Conservation (phyloP, 202 grass and related monocot genomes). For the Saccharum hybrid region DNA sequence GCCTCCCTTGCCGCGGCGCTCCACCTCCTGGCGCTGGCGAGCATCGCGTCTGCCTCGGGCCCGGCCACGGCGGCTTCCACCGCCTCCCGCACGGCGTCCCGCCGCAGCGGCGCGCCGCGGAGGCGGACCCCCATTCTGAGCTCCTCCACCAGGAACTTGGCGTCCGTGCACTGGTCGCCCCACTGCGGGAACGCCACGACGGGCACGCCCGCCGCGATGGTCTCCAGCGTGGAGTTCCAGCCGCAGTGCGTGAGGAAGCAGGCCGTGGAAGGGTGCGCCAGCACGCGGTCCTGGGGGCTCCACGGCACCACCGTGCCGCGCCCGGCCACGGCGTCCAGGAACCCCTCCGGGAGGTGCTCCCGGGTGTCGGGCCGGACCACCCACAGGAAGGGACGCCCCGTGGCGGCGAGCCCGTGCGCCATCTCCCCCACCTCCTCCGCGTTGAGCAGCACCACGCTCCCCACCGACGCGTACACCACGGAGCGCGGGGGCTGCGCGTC, state of each 20-base stretch:
- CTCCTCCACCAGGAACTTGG: slow-evolving; percentile 66
- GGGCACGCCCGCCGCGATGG: slow-evolving; percentile 66
- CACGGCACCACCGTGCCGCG: slow-evolving; percentile 71
- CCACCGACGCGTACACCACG: slow-evolving; percentile 84
- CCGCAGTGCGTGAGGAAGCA: slow-evolving; percentile 87
- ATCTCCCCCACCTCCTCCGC: slow-evolving; percentile 63
- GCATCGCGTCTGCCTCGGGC: slow-evolving; percentile 37
- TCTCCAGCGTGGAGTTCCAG: slow-evolving; percentile 81
- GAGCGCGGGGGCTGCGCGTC: slow-evolving; percentile 51
- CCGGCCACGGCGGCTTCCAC: slow-evolving; percentile 64
- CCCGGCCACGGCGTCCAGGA: slow-evolving; percentile 43
- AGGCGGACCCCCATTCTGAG: slow-evolving; percentile 67
- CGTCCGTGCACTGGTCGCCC: slow-evolving; percentile 85
- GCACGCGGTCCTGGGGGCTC: slow-evolving; percentile 84
- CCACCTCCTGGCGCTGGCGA: slow-evolving; percentile 50
- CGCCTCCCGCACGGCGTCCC: slow-evolving; percentile 50
- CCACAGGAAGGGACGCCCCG: slow-evolving; percentile 75
- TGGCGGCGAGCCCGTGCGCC: slow-evolving; percentile 59
- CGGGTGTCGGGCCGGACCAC: slow-evolving; percentile 62
- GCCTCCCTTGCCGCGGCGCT: slow-evolving; percentile 51
- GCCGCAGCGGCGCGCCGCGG: slow-evolving; percentile 28
- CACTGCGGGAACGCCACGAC: slow-evolving; percentile 90
- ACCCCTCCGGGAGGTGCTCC: slow-evolving; percentile 53
- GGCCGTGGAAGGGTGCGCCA: slow-evolving; percentile 62
- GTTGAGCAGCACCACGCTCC: slow-evolving; percentile 71